Base-by-base conservation (phyloP, 2,329 filamentous ascomycete genomes). In the Arthrobotrys entomopaga region DNA sequence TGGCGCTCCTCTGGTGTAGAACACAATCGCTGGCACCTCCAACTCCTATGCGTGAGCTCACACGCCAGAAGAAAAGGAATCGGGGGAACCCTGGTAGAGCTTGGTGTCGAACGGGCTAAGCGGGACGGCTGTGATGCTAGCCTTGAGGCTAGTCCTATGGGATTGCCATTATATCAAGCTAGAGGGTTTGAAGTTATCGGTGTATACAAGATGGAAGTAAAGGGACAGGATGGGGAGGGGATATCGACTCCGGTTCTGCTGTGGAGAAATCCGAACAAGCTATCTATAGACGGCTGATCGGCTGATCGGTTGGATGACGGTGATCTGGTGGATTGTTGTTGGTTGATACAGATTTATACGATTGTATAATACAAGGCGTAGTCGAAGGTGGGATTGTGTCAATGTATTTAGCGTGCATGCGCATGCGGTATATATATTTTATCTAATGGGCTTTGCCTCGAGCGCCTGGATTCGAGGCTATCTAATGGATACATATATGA, bases 101-200 rank as follows among this genome's bases (percentile, higher is more conserved):
- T 67, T 11, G 63, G 70, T 11, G 38, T 74, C 15, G 70, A 74
- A 16, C n/a, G 52, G 15, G 70, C 70, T 11, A 43, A 50, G 19
- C 63, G 70, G 20, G 70, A 74, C 26, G 63, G 63, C 29, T 74
- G 70, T 22, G 70, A 74, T 16, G 70, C 70, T n/a, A 54, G 63
- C 20, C 57, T 74, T 5, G 70, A 74, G 53, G 56, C 70, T 11
- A 74, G 70, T 43, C 70, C 70, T 2, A 61, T 74, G 57, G 70
- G 70, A 3, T 29, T 74, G 15, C 52, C 56, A 2, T 8, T 74
- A 2, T 74, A 74, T 34, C 26, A 67, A 38, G 42, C 63, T 7
- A 61, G 50, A 24, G 70, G 70, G 22, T 74, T 74, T 11, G 52
- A 74, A 34, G 56, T 74, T 4, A 40, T 74, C 4, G 70, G 65